These are phyloP conservation scores for Microascus cirrosus DNA, from an alignment of 2,329 filamentous ascomycete genomes.

Conservation along the genomic window DNA sequence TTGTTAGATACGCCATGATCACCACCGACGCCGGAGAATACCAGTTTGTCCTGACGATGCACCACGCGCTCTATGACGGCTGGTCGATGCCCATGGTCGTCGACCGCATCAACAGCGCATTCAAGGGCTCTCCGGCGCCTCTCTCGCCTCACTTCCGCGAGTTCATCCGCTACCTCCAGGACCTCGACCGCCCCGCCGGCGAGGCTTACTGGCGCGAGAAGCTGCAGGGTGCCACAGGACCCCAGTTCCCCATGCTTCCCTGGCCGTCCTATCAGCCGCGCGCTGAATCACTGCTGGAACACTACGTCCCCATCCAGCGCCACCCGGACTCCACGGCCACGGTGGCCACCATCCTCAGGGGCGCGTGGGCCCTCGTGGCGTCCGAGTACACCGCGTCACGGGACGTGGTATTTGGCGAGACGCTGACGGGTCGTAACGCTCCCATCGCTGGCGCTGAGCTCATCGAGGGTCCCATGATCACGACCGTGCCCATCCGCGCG, in stretches of 20 bases:
- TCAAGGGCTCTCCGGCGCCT: conserved; percentile 19
- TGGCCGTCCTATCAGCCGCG: conserved; percentile 34
- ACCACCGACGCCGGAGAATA: conserved; percentile 18
- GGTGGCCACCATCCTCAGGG: conserved; percentile 44
- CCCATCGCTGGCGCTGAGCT: conserved; percentile 35
- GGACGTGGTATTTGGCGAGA: conserved; percentile 49
- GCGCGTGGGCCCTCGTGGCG: conserved; percentile 45
- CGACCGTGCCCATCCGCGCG: conserved; percentile 46
- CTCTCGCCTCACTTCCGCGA: conserved; percentile 24
- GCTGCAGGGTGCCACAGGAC: conserved; percentile 28
- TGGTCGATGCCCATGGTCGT: conserved; percentile 42
- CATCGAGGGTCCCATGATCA: conserved; percentile 51
- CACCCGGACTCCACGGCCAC: conserved; percentile 28
- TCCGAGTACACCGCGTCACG: conserved; percentile 38
- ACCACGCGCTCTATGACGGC: conserved; percentile 46
- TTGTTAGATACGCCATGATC: conserved; percentile 34
- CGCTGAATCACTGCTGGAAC: conserved; percentile 40
- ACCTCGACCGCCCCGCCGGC: conserved; percentile 24
- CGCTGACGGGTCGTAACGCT: conserved; percentile 43
- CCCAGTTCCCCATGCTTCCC: conserved; percentile 37
- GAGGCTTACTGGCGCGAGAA: conserved; percentile 34
- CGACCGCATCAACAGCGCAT: conserved; percentile 34
- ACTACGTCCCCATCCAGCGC: conserved; percentile 30
- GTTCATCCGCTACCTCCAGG: conserved; percentile 35
- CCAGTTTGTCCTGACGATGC: conserved; percentile 41